Base-by-base conservation (phyloP, 2,329 filamentous ascomycete species). In the Penicillium sp. region DNA sequence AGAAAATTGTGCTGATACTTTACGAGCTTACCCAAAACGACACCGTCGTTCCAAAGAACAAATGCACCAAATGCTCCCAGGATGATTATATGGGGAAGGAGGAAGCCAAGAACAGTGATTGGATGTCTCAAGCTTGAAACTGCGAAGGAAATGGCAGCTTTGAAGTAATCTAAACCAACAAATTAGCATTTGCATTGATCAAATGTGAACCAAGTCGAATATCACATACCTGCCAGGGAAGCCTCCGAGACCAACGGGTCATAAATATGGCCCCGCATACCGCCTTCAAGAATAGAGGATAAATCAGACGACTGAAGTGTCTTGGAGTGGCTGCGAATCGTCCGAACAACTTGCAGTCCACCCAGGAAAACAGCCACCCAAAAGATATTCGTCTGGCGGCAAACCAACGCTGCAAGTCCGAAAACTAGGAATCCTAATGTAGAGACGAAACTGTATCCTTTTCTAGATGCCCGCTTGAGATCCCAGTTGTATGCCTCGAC, bases 331-430 rank as follows among this genome's bases (percentile, higher is more conserved):
- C 59, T 56, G 28, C 66, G 64, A 42, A 76, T 56, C 10, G 51
- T 72, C 41, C 71, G 68, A 15, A 75, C 65, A 24, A 73, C 69
- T 53, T 74, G 73, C 43, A 79, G 60, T 23, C 75, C 77, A 29
- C 75, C 76, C 16, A 78, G 58, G 58, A 77, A 79, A 4, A 78
- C 61, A 15, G 75, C 87, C 0, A 92, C 86, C 94, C 94, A 99
- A 69, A 99, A 96, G 51, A 97, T 88, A 65, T 99, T 99, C 0
- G 94, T 99, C 71, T 99, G 94, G 23, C 94, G 81, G 77, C 96
- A 94, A 2, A 82, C 75, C 18, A 99, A 78, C 1, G 90, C 80
- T 1, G 82, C 57, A 0, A 90, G 58, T 0, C 91, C 91, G 6
- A 87, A 69, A 0, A 78, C 1, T 0, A 89, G 55, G 0, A 85